A percentile compares a stretch with the other conserved stretches of the same genome.
Conservation (phyloP, 768 basidiomycete genomes). For the Serendipita sp. region DNA sequence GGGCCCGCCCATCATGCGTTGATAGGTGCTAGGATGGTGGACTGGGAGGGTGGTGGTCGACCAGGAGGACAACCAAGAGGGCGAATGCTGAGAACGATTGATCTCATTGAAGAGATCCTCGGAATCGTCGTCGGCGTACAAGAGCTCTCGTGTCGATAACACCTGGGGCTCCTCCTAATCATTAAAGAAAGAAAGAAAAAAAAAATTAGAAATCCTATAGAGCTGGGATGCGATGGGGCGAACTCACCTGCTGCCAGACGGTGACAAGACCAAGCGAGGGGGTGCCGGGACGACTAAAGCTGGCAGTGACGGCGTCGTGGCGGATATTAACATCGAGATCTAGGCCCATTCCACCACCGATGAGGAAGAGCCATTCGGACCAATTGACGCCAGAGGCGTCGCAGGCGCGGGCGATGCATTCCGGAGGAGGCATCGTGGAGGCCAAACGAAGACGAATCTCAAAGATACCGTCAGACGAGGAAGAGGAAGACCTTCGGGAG, state of each 20-base stretch:
- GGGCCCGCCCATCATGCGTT: no score
- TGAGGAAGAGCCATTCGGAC: conserved; percentile 5
- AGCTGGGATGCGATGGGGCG: neutral
- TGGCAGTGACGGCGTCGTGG: neutral
- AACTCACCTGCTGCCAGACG: conserved; percentile 6
- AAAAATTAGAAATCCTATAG: no score
- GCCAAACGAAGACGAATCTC: conserved; percentile 1
- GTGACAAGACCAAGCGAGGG: conserved; percentile 6
- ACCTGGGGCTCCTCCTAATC: neutral
- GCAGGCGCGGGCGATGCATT: conserved; percentile 2
- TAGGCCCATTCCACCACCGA: neutral
- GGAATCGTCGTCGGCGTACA: conserved; percentile 4
- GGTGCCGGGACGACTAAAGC: neutral
- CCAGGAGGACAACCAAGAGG: conserved; percentile 2
- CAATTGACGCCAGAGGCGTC: conserved; percentile 4
- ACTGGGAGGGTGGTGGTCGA: neutral
- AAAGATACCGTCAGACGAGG: neutral
- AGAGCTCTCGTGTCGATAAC: neutral
- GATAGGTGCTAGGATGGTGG: neutral
- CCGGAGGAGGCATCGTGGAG: neutral
- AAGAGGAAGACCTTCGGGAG: neutral
- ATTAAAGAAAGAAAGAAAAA: neutral
- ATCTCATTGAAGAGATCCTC: conserved; percentile 4
- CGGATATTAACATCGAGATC: neutral
- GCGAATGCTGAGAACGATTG: conserved; percentile 1